Evolutionary conservation across 2,329 filamentous ascomycete species (phyloP), one percentile per base, ranked within the genome.

Genomic region (Stemphylium vesicarium): DNA sequence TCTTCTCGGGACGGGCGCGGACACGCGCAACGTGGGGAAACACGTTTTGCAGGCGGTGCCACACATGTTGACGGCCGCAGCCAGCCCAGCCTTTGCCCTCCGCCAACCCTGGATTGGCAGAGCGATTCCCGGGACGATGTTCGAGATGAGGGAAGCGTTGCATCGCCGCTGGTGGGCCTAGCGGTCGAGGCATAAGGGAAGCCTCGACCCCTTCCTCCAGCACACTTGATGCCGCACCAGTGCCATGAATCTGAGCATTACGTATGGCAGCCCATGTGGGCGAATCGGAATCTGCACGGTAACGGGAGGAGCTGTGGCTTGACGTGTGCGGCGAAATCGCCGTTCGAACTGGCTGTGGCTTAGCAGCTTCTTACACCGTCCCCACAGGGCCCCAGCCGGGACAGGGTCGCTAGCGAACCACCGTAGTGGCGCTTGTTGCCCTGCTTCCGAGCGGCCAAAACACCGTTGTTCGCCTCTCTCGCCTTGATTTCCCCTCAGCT

Each of bases 1-100:
- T 49, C 67, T 62, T 62, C 41, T 54, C 66, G 64, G 57, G 58
- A 63, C 61, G 65, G 63, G 50, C 44, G 60, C 60, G 63, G 57
- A 61, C 59, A 63, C 57, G 62, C 62, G 59, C 62, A 67, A 67
- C 70, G 68, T 72, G 70, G 70, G 70, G 68, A 71, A 70, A 41
- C 66, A 67, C 65, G 64, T 68, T 64, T 60, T 68, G 37, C 56
- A 53, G 26, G 48, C 47, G 50, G 61, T 63, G 63, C 63, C 64
- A 64, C 64, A 45, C 57, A 53, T 59, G 53, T 61, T 58, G 59
- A 62, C 60, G 52, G 36, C 48, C 58, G 56, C 58, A 55, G 57
- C 57, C 49, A 48, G 39, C 42, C 59, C 61, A 48, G 60, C 60
- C 41, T 60, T 24, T 6, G 24, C 9, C 22, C 40, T 39, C 50